A percentile compares a stretch with the other conserved stretches of the same genome.
Evolutionary conservation across 2,329 filamentous ascomycete species (phyloP).

Genomic region (Colletotrichum simmondsii): DNA sequence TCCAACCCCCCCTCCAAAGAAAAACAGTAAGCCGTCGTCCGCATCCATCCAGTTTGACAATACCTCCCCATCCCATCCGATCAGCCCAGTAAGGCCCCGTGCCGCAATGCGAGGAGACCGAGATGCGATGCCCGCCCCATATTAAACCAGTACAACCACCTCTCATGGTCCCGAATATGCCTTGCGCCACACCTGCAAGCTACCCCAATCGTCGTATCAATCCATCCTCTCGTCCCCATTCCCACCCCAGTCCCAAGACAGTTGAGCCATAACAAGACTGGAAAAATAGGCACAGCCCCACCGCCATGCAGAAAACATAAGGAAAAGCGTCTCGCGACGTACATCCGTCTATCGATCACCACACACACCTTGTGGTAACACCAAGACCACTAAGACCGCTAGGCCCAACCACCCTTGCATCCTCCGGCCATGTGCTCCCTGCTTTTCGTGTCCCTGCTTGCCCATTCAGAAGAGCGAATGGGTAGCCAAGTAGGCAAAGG

Average conservation of each 20-base stretch:
- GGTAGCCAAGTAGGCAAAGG: not conserved
- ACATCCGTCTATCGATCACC: not conserved
- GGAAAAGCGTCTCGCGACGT: not conserved
- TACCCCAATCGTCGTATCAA: conserved; percentile 23
- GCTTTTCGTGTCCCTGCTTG: not conserved
- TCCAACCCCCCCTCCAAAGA: not conserved
- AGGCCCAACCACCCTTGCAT: not conserved
- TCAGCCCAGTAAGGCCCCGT: not conserved
- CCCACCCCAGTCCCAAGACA: not conserved
- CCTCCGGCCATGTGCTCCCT: not conserved
- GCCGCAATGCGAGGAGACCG: conserved; percentile 12
- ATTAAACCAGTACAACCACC: conserved; percentile 6
- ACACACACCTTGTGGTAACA: not conserved
- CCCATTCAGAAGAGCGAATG: not conserved
- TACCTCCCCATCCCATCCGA: not conserved
- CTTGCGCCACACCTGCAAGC: conserved; percentile 33
- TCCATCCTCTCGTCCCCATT: not conserved
- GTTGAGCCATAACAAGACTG: not conserved
- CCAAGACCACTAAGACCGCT: not conserved
- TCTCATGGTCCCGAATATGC: conserved; percentile 24
- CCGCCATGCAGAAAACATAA: conserved; percentile 21
- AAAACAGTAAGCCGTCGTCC: not conserved
- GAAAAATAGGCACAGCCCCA: conserved; percentile 17
- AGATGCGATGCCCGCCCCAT: conserved; percentile 5
- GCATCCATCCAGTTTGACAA: not conserved